Base-by-base conservation (phyloP, 192 early-diverging fungal species). In the Coemansia sp. region DNA sequence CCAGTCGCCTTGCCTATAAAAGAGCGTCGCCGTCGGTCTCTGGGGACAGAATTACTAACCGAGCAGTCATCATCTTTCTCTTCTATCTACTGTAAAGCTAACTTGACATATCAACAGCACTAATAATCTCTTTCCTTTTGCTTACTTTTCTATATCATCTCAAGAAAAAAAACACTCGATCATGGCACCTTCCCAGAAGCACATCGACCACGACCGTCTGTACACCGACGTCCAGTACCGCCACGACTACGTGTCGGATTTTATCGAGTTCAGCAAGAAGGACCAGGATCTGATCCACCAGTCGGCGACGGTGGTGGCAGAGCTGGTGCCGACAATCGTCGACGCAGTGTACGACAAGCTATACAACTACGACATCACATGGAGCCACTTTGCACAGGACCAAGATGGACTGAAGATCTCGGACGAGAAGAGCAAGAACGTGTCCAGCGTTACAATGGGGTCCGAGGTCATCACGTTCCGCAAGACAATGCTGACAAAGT, bases 391-490 rank as follows among this genome's bases (percentile, higher is more conserved):
- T 73, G 69, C 86, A 42, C 84, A 87, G 59, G 83, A 85, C 53
- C 88, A 88, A 32, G 90, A 91, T 37, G 91, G 91, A 0, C 87
- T 89, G 38, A 64, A 77, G 11, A 79, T 83, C 39, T 26, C 67
- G 23, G 48, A 60, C 18, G 32, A 54, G 3, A 68, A 74, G 0
- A 70, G 70, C 49, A 66, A 75, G 19, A 58, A 85, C 26, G 61
- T 81, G 5, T 47, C 80, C 23, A 63, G 81, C 7, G 79, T 94
- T 13, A 65, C 70, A n/a, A 78, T 88, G 63, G 71, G 85, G 5
- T 84, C 86, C 39, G 89, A 89, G n/a, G 88, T 89, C 40, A 91
- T 93, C 75, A 90, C 88, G 63, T 93, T 93, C 84, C 84, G 92
- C 64, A 94, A 93, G 65, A 87, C 88, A 56, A 88, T 89, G 80